Evolutionary conservation across 257 asterid genomes (phyloP), one percentile per base, ranked within the genome.

Genomic region (Solanum okadae): DNA sequence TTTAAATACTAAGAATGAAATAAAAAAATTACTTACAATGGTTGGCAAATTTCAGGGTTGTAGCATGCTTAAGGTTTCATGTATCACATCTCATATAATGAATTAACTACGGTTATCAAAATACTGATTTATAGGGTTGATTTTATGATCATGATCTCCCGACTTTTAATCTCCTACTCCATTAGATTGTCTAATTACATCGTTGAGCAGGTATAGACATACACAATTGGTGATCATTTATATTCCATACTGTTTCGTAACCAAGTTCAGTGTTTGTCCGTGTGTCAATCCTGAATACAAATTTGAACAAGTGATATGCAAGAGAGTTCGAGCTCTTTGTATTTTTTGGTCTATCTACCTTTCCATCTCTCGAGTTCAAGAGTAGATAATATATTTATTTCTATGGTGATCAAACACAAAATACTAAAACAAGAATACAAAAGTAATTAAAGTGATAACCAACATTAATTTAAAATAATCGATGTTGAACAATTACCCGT

Each of bases 241-340:
- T 18, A 52, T 52, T 52, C 0, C 63, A 52, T 52, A 18, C 0
- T 52, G 0, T 52, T 52, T 52, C 1, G 4, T 52, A 52, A 52
- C 23, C n/a, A 52, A 52, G n/a, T 3, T 18, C 10, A 3, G 23
- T 52, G n/a, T 52, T 52, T 0, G 10, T 52, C 0, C 4, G 2
- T 0, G n/a, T 52, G 10, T 52, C n/a, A 52, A 52, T 2, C 23
- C 10, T 16, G 63, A 18, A 52, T 7, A 18, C 4, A 1, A 52
- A 18, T 52, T 6, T 52, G n/a, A 52, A 52, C n/a, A 52, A 18
- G 10, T 52, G 22, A 52, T 52, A 49, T 52, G n/a, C 63, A 52
- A 52, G n/a, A 52, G n/a, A 52, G n/a, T 0, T 52, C n/a, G n/a
- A 52, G 3, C 10, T 52, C 63, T 52, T 52, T 52, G 10, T 52